Evolutionary conservation across 495 filamentous ascomycete species (phyloP).

Genomic region (Cercophora samala): DNA sequence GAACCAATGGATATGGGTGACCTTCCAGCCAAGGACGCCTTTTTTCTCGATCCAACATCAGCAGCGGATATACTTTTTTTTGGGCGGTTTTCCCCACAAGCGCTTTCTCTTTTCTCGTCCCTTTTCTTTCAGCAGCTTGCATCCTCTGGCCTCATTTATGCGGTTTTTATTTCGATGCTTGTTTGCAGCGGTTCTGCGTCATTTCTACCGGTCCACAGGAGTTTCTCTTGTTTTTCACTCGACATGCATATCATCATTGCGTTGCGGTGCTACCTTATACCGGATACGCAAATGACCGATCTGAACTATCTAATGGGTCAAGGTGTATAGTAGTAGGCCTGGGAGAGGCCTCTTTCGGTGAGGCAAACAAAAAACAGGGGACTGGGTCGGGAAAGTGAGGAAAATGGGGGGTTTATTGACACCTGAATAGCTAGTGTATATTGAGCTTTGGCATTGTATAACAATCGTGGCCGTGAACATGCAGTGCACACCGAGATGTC

Average conservation of each 20-base stretch:
- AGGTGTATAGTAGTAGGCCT: background rate
- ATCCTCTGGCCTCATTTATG: background rate
- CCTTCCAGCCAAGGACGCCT: background rate
- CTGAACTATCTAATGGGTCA: background rate
- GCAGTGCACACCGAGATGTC: background rate
- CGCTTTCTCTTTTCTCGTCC: background rate
- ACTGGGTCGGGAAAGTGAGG: background rate
- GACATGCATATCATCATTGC: background rate
- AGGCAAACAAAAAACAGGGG: background rate
- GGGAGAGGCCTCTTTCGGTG: background rate
- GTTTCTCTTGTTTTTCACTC: background rate
- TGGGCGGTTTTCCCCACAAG: background rate
- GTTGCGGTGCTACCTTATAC: background rate
- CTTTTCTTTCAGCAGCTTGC: background rate
- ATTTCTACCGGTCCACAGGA: background rate
- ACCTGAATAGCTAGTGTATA: background rate
- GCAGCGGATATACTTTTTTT: background rate
- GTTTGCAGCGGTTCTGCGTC: too few relatives aligned
- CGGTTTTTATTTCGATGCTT: background rate
- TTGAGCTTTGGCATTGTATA: background rate
- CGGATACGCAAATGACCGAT: background rate
- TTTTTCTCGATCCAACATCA: background rate
- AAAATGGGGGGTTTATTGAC: background rate
- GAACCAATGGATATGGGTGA: background rate
- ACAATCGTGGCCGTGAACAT: background rate